Percentiles rank a stretch among this genome's conserved stretches.
These are phyloP conservation scores for Pseudocercospora pini-densiflorae DNA, from an alignment of 2,329 filamentous ascomycete species.

Conservation along the genomic window DNA sequence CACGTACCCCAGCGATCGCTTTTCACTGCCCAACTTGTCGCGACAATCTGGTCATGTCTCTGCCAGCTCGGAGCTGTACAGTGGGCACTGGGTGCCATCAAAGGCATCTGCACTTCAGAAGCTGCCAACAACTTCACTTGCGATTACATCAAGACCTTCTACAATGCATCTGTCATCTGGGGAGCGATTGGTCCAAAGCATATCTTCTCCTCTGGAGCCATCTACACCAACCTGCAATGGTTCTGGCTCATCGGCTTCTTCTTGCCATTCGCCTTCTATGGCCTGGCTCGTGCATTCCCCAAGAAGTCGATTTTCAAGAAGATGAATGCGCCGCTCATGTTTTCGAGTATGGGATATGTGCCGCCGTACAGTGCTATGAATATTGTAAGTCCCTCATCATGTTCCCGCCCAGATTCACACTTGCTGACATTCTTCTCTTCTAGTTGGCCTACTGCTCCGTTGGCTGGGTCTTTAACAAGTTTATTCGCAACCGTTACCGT, in stretches of 20 bases:
- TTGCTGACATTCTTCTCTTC: conserved; percentile 12
- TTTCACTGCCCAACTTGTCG: conserved; percentile 50
- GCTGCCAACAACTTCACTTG: conserved; percentile 30
- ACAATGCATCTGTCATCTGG: conserved; percentile 33
- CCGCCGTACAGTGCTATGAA: conserved; percentile 82
- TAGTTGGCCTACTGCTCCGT: conserved; percentile 87
- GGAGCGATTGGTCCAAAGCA: conserved; percentile 32
- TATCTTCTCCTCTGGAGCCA: conserved; percentile 64
- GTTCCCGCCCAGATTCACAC: not conserved
- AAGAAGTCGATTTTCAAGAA: conserved; percentile 24
- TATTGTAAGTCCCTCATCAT: conserved; percentile 22
- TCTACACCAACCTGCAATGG: conserved; percentile 79
- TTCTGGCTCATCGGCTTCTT: conserved; percentile 78
- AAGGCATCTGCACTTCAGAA: conserved; percentile 32
- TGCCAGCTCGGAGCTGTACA: conserved; percentile 49
- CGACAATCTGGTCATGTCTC: conserved; percentile 45
- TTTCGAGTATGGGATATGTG: conserved; percentile 83
- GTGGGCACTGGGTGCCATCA: conserved; percentile 47
- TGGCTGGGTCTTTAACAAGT: conserved; percentile 82
- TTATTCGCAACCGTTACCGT: conserved; percentile 68
- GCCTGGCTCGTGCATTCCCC: conserved; percentile 51
- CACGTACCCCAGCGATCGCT: conserved; percentile 50
- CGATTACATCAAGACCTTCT: conserved; percentile 28
- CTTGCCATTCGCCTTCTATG: conserved; percentile 74
- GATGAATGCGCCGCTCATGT: conserved; percentile 66